Base-by-base conservation (phyloP, 805 yeast species). In the Tetrapisispora nanseiensis region DNA sequence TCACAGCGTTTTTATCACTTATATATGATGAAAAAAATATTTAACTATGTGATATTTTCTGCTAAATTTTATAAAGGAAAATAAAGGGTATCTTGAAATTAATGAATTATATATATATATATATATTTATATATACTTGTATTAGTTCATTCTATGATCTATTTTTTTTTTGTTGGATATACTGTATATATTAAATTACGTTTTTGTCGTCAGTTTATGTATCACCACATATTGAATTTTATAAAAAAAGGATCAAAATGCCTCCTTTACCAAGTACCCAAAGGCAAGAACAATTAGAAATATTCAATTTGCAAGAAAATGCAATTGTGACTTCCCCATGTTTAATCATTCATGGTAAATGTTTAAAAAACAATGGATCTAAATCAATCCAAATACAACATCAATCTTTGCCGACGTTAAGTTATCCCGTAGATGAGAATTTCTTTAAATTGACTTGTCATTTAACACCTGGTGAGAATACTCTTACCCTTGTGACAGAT, bases 371-470 rank as follows among this genome's bases (percentile, higher is more conserved):
- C 12, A 50, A 49, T n/a, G 43, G 43, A 9, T 50, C 65, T 65
- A 31, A 59, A 67, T 28, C 67, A 71, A 11, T 75, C 68, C 35
- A 69, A 66, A 46, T 70, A 60, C 50, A 69, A 57, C 55, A 69
- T 59, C 49, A 56, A 48, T 53, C 61, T 53, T 22, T 65, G 47
- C 95, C 96, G 0, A 75, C 86, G 0, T 80, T 77, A 51, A 68
- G 70, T 41, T 83, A 71, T 52, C 95, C 89, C 46, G 75, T 87
- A 6, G 75, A 78, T 41, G 65, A 73, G 18, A 80, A 82, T 1
- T 71, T 73, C 46, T 90, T 89, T 70, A 89, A 87, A 59, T 84
- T 85, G 0, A 54, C 84, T 15, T 68, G 84, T 3, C 82, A 82
- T 46, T 69, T 89, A 16, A 74, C 78, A 18, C 79, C 82, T 0